Evolutionary conservation across 2,329 filamentous ascomycete genomes (phyloP).

Genomic region (Lasiodiplodia sp.): DNA sequence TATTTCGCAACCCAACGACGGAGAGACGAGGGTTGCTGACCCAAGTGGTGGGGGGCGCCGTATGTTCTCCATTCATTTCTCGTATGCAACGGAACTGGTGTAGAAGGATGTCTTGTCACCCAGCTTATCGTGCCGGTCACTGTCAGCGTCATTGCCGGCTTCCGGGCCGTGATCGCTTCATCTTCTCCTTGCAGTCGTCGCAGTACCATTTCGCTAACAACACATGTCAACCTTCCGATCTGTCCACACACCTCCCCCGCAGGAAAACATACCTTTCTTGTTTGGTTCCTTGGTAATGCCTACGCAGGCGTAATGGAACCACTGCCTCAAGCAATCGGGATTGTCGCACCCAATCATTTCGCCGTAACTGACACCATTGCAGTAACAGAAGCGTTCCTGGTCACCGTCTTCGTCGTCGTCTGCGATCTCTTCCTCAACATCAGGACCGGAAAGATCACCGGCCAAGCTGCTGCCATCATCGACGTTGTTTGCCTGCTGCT

Average conservation of each 20-base stretch:
- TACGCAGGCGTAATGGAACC: slow-evolving; percentile 73
- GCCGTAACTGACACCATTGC: slow-evolving; percentile 69
- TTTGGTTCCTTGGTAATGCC: slow-evolving; percentile 66
- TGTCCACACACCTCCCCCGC: not conserved
- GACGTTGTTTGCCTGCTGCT: slow-evolving; percentile 35
- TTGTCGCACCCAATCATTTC: slow-evolving; percentile 75
- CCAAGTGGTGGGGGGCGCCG: not conserved
- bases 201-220: slow-evolving; percentile 49
- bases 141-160: slow-evolving; percentile 23
- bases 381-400: slow-evolving; percentile 71
- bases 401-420: slow-evolving; percentile 48
- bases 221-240: slow-evolving; percentile 26
- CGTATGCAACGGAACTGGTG: not conserved
- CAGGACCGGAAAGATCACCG: slow-evolving; percentile 32
- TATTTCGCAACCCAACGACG: not conserved
- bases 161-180: slow-evolving; percentile 24
- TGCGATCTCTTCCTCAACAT: slow-evolving; percentile 43
- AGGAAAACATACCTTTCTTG: slow-evolving; percentile 51
- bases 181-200: slow-evolving; percentile 46
- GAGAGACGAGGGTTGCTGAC: not conserved
- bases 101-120: not conserved
- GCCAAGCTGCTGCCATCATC: slow-evolving; percentile 31
- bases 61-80: not conserved
- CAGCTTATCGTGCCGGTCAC: not conserved
- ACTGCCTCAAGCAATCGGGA: slow-evolving; percentile 68